phyloP scores from a whole-genome alignment of 345 rosid genomes.

The Hirschfeldia incana region DNA sequence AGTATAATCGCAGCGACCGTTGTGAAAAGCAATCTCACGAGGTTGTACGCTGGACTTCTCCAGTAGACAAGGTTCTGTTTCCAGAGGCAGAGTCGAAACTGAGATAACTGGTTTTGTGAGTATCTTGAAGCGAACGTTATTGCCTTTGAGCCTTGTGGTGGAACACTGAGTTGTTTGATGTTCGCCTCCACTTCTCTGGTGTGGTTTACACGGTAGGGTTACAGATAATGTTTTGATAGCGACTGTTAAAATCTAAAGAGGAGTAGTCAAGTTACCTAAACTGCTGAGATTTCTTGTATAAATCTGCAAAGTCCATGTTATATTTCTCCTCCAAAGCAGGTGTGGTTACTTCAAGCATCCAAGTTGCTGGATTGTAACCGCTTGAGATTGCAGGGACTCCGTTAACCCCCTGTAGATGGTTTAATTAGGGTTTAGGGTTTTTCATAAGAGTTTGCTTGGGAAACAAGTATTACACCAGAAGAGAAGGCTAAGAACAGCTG shows the following conservation, averaged over 20 bases:
- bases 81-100: constrained; percentile 70
- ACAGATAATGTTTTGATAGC: background rate
- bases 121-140: constrained; percentile 56
- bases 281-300: constrained; percentile 58
- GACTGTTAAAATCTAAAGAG: background rate
- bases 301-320: constrained; percentile 68
- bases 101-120: constrained; percentile 54
- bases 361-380: constrained; percentile 90
- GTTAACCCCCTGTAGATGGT: constrained; percentile 46
- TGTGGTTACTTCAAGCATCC: constrained; percentile 95
- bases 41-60: constrained; percentile 90
- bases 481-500: background rate
- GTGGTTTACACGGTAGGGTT: constrained; percentile 38
- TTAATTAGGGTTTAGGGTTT: background rate
- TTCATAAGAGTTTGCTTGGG: background rate
- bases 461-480: background rate
- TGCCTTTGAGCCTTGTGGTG: constrained; percentile 66
- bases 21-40: constrained; percentile 67
- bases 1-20: constrained; percentile 57
- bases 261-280: constrained; percentile 49
- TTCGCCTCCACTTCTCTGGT: constrained; percentile 67
- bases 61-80: constrained; percentile 90
- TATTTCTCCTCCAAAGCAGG: constrained; percentile 60
- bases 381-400: constrained; percentile 64
- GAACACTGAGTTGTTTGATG: constrained; percentile 54